Evolutionary conservation across 73 alveolate species (phyloP).

Genomic region (Symbiodinium pilosum): DNA sequence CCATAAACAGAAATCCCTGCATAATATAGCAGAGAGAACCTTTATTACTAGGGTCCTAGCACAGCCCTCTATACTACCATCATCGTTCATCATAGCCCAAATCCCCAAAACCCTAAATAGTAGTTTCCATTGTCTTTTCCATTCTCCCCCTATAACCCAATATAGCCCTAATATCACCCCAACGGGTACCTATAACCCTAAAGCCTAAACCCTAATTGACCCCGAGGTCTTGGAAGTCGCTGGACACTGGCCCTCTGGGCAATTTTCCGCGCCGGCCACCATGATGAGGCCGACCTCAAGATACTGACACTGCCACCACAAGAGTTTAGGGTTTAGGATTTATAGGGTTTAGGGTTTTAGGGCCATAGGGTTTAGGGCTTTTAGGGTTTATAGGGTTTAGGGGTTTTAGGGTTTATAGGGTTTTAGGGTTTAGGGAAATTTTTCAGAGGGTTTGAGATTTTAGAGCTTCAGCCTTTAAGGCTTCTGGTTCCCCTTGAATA

Average conservation of each 20-base stretch:
- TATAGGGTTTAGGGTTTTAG: neutral
- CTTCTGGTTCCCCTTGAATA: too few relatives aligned
- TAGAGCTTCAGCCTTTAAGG: neutral
- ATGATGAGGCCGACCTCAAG: neutral
- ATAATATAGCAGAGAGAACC: too few relatives aligned
- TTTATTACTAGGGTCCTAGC: too few relatives aligned
- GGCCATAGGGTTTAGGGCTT: neutral
- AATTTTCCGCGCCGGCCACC: neutral
- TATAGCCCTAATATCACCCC: too few relatives aligned
- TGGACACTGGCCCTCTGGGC: neutral
- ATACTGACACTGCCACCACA: too few relatives aligned
- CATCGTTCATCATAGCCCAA: too few relatives aligned
- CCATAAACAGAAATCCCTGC: too few relatives aligned
- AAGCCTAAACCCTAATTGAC: neutral
- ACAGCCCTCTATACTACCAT: too few relatives aligned
- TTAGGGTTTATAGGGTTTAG: neutral
- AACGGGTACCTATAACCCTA: too few relatives aligned
- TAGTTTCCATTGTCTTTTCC: too few relatives aligned
- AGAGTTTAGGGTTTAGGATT: neutral
- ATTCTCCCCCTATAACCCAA: too few relatives aligned
- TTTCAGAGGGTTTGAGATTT: neutral
- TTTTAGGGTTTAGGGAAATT: neutral
- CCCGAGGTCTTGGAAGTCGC: neutral
- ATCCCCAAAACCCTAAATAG: too few relatives aligned
- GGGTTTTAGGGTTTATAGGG: neutral